phyloP scores from a whole-genome alignment of 371 early-diverging fungal species.

The Circinella minor region DNA sequence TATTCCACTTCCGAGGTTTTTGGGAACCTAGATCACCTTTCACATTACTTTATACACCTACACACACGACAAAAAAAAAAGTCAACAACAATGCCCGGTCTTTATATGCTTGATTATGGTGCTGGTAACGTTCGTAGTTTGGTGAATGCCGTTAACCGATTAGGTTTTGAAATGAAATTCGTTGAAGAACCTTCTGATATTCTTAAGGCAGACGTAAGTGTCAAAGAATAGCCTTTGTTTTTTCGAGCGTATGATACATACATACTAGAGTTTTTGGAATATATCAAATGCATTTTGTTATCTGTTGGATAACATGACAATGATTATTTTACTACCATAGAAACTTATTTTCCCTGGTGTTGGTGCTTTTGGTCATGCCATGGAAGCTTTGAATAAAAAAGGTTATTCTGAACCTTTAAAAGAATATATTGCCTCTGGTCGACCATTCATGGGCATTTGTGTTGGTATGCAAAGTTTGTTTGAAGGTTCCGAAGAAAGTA shows the following conservation, averaged over 20 bases:
- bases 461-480: conserved; percentile 98
- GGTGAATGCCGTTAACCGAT: conserved; percentile 88
- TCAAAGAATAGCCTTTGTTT: background rate
- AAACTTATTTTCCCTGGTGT: conserved; percentile 98
- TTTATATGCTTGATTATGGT: conserved; percentile 95
- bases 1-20: too few relatives aligned
- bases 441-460: conserved; percentile 97
- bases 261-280: too few relatives aligned
- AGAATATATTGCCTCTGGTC: conserved; percentile 81
- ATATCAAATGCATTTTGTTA: too few relatives aligned
- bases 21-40: background rate
- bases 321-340: conserved; percentile 40
- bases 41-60: too few relatives aligned
- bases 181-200: conserved; percentile 82
- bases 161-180: conserved; percentile 85
- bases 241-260: too few relatives aligned
- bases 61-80: too few relatives aligned
- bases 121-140: conserved; percentile 98
- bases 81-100: conserved; percentile 47
- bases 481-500: conserved; percentile 88
- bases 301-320: background rate
- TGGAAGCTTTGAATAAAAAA: conserved; percentile 75
- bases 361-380: conserved; percentile 94
- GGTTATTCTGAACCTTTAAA: conserved; percentile 84
- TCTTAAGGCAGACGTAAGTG: conserved; percentile 82